phyloP scores from a whole-genome alignment of 106 monocot genomes.

The Dioscorea zingiberensis region DNA sequence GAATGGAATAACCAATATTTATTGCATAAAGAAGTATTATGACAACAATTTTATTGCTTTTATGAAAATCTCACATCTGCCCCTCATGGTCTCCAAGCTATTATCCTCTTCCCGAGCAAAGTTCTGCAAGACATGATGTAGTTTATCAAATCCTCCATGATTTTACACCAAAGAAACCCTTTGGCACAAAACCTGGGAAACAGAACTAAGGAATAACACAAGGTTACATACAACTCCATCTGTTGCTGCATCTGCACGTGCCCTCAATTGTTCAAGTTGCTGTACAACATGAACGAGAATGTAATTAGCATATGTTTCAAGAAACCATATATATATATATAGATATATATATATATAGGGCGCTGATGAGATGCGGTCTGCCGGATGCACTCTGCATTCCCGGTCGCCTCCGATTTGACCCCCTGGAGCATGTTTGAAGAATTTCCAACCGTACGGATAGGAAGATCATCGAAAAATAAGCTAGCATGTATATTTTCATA shows the following conservation, averaged over 20 bases:
- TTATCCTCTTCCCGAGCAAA: constrained; percentile 53
- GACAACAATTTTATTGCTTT: not conserved
- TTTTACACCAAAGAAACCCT: not conserved
- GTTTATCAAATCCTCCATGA: not conserved
- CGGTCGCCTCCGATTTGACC: no score
- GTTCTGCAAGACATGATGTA: constrained; percentile 24
- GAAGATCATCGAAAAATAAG: no score
- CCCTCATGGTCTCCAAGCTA: constrained; percentile 62
- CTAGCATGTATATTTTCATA: no score
- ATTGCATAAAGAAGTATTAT: not conserved
- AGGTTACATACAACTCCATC: constrained; percentile 47
- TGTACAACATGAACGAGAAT: constrained; percentile 1
- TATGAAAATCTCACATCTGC: constrained; percentile 41
- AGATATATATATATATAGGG: not conserved
- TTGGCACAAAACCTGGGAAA: not conserved
- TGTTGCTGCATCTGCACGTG: constrained; percentile 24
- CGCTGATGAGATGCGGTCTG: not conserved
- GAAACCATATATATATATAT: not conserved
- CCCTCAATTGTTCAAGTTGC: constrained; percentile 40
- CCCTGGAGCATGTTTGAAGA: no score
- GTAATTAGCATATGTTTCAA: not conserved
- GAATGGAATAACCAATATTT: not conserved
- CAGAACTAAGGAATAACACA: not conserved
- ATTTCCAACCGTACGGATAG: no score
- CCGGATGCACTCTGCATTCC: no score